Percentiles rank a stretch among this genome's conserved stretches.
Conservation (phyloP, 2,329 filamentous ascomycete genomes). For the Colletotrichum magnum region DNA sequence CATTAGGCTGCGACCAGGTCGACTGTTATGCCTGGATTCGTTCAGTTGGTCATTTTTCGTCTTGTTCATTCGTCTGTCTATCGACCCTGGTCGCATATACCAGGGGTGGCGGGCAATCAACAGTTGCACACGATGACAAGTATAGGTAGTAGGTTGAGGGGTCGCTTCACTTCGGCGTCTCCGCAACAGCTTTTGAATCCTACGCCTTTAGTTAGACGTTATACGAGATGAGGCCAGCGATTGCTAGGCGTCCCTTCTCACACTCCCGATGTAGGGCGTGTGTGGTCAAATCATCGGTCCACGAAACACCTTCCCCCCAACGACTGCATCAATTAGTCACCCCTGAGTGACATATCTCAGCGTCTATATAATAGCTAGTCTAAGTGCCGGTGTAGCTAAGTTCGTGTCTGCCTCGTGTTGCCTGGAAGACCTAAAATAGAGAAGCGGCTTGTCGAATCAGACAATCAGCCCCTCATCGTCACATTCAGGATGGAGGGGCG, state of each 20-base stretch:
- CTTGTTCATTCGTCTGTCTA: not conserved
- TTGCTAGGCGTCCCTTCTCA: not conserved
- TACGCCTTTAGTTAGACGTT: not conserved
- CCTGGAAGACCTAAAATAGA: not conserved
- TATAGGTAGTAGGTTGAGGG: not conserved
- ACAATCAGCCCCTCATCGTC: conserved; percentile 1
- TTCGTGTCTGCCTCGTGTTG: conserved; percentile 7
- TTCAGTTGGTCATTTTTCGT: not conserved
- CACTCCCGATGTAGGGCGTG: not conserved
- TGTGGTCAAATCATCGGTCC: not conserved
- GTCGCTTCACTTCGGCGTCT: not conserved
- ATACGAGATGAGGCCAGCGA: not conserved
- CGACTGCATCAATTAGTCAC: not conserved
- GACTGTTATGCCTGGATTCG: not conserved
- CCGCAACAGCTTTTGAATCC: not conserved
- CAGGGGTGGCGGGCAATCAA: not conserved
- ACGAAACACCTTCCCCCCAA: not conserved
- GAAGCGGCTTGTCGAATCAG: conserved; percentile 7
- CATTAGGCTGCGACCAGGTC: not conserved
- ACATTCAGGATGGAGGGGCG: not conserved
- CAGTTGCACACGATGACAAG: not conserved
- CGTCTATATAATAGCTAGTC: not conserved
- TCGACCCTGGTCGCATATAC: not conserved
- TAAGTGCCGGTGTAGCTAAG: not conserved
- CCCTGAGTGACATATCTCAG: not conserved